phyloP scores from a whole-genome alignment of 768 basidiomycete genomes.

The Suillus ampliporus region DNA sequence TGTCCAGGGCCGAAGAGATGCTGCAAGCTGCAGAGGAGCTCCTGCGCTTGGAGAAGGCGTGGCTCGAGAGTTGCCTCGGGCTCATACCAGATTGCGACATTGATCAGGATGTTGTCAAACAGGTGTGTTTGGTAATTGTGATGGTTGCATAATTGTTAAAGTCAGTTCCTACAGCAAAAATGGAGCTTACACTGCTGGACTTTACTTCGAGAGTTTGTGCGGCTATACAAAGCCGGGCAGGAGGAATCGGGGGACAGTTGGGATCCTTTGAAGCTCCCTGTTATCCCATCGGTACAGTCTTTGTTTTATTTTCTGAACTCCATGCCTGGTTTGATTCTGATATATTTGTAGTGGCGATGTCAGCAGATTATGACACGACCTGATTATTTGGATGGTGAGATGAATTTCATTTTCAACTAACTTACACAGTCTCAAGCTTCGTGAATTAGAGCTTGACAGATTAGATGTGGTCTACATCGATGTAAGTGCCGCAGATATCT shows the following conservation, averaged over 20 bases:
- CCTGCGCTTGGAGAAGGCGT: conserved; percentile 75
- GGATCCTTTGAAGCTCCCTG: conserved; percentile 48
- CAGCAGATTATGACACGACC: conserved; percentile 84
- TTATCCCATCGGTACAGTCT: conserved; percentile 68
- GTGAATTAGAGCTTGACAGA: conserved; percentile 60
- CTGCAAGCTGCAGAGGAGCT: conserved; percentile 66
- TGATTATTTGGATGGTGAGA: conserved; percentile 78
- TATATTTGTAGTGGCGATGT: conserved; percentile 59
- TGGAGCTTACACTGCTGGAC: conserved; percentile 86
- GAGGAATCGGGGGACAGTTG: conserved; percentile 45
- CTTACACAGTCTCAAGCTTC: conserved; percentile 8
- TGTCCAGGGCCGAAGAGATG: conserved; percentile 53
- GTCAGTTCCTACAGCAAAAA: conserved; percentile 59
- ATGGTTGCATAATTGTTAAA: conserved; percentile 8
- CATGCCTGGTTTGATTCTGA: conserved; percentile 4
- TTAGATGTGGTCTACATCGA: conserved; percentile 81
- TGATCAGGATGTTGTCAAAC: conserved; percentile 84
- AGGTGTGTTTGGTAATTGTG: conserved; percentile 50
- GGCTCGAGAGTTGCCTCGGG: conserved; percentile 79
- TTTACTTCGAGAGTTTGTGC: conserved; percentile 75
- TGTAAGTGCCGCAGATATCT: conserved; percentile 43
- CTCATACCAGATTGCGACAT: conserved; percentile 78
- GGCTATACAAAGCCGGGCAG: conserved; percentile 56
- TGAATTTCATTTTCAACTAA: background rate
- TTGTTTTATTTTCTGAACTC: conserved; percentile 28